Evolutionary conservation across 192 early-diverging fungal genomes (phyloP).

Genomic region (Coemansia sp.): DNA sequence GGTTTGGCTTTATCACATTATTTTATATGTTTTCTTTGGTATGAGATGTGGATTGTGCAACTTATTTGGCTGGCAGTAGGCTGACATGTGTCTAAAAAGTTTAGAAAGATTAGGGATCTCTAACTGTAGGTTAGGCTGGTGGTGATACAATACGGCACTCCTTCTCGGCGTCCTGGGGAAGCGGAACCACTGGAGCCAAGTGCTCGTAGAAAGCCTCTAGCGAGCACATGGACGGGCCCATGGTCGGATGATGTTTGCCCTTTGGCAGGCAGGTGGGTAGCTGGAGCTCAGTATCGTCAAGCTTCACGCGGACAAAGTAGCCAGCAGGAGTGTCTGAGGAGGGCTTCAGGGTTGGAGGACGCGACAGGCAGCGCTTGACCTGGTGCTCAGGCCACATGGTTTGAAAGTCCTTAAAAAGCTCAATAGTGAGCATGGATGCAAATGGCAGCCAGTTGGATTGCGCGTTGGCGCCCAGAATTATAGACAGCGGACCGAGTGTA

Average conservation of each 20-base stretch:
- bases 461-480: conserved; percentile 20
- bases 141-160: no score
- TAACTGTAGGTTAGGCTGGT: no score
- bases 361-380: background rate
- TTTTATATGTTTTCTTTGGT: no score
- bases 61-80: no score
- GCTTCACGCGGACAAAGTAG: conserved; percentile 34
- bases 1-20: background rate
- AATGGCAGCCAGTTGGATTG: conserved; percentile 31
- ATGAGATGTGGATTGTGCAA: no score
- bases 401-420: conserved; percentile 31
- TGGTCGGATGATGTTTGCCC: conserved; percentile 35
- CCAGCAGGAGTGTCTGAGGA: background rate
- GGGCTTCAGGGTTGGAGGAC: background rate
- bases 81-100: no score
- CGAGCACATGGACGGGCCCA: conserved; percentile 46
- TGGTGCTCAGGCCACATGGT: background rate
- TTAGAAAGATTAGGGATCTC: no score
- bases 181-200: conserved; percentile 13
- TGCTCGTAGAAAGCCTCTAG: conserved; percentile 47
- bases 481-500: conserved; percentile 24
- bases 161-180: no score
- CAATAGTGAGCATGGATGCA: conserved; percentile 42
- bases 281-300: conserved; percentile 31
- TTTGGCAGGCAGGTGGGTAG: conserved; percentile 27